Evolutionary conservation across 257 asterid species (phyloP), one percentile per base, ranked within the genome.

Genomic region (Solanum boliviense): DNA sequence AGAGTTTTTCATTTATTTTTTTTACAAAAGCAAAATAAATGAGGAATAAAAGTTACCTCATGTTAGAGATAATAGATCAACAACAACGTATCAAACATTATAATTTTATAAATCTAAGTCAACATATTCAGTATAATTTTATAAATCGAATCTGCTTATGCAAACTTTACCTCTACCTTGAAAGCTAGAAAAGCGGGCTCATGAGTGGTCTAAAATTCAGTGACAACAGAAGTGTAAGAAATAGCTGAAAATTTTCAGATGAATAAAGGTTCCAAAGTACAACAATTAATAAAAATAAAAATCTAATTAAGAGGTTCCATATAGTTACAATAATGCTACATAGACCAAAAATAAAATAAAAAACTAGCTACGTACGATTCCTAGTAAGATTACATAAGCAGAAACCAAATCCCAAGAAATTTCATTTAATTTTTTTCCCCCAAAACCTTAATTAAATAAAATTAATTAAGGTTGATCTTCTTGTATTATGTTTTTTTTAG

Each of bases 401-500:
- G 18, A 32, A 82, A 35, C 70, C 85, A 82, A 82, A 46, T 82
- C 85, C 70, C 85, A 18, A 82, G 68, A 82, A 31, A 82, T 81
- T 81, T 52, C 36, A 46, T 31, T 41, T 29, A 2, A 44, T 27
- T 39, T 76, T 23, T 11, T 16, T 25, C 5, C 60, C 31, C 8
- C 23, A 52, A 10, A 11, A 71, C 44, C 81, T 72, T 72, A 72
- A 72, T 11, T 74, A 35, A 74, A 71, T 32, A 6, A 12, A 68
- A 67, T 67, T 35, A 21, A n/a, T 75, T 25, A 81, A 81, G 85
- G 41, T 81, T 82, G 83, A 35, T 74, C 85, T 48, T 81, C 85
- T 82, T 82, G 85, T 48, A 29, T 9, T 75, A 16, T 65, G 62
- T 70, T 91, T 87, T 91, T 93, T 83, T 91, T 93, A 38, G 92